phyloP scores from a whole-genome alignment of 495 filamentous ascomycete species.

The Endocarpon pusillum region DNA sequence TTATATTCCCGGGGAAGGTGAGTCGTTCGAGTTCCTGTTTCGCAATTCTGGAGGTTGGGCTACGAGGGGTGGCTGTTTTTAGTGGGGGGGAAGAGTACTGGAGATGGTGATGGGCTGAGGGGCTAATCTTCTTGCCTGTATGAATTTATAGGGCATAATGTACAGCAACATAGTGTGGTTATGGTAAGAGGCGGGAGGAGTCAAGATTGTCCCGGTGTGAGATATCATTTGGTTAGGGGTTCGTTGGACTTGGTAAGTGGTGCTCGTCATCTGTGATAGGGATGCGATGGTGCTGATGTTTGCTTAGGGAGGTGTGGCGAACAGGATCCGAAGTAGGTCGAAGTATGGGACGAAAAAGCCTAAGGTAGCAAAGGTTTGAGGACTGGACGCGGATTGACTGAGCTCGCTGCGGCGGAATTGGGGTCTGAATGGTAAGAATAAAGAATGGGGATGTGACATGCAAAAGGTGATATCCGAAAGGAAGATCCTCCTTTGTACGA shows the following conservation, averaged over 20 bases:
- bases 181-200: slow-evolving; percentile 75
- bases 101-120: slow-evolving; percentile 1
- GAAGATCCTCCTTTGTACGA: too few species aligned
- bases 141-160: slow-evolving; percentile 58
- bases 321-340: slow-evolving; percentile 63
- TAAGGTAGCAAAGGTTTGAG: too few species aligned
- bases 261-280: too few species aligned
- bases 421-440: too few species aligned
- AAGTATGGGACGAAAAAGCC: slow-evolving; percentile 99
- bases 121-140: slow-evolving; percentile 5
- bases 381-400: slow-evolving; percentile 13
- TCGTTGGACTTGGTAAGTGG: slow-evolving; percentile 89
- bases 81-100: slow-evolving; percentile 1
- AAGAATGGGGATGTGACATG: too few species aligned
- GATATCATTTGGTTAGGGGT: slow-evolving; percentile 82
- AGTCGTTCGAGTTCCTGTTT: slow-evolving; percentile 7
- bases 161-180: slow-evolving; percentile 96
- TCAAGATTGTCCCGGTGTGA: slow-evolving; percentile 97
- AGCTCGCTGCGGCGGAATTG: too few species aligned
- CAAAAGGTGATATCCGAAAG: too few species aligned
- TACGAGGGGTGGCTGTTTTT: slow-evolving; percentile 1
- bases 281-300: slow-evolving; percentile 5
- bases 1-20: slow-evolving; percentile 90
- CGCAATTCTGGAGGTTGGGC: background rate
- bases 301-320: slow-evolving; percentile 72